Conservation (phyloP, 768 basidiomycete genomes). For the Boletus coccyginus region DNA sequence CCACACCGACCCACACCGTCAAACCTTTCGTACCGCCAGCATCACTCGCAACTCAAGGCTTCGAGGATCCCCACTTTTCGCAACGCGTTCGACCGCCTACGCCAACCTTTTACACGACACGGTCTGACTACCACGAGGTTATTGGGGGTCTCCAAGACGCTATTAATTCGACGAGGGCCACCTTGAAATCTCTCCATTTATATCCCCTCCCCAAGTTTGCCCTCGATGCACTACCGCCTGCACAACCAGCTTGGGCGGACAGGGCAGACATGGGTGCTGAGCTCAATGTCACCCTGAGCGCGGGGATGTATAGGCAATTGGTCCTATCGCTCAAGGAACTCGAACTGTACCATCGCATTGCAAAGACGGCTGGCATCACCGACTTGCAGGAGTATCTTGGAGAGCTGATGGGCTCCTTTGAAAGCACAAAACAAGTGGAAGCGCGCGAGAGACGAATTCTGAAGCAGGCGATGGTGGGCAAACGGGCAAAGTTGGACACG, state of each 20-base stretch:
- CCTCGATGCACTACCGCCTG: conserved; percentile 52
- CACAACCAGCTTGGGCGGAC: conserved; percentile 67
- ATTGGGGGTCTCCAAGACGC: conserved; percentile 64
- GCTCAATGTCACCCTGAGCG: conserved; percentile 60
- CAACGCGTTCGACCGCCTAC: conserved; percentile 48
- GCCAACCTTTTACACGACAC: conserved; percentile 82
- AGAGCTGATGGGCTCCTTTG: conserved; percentile 62
- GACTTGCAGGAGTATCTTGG: conserved; percentile 60
- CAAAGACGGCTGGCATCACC: conserved; percentile 15
- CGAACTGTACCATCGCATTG: conserved; percentile 47
- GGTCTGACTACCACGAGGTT: conserved; percentile 71
- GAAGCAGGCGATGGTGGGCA: conserved; percentile 40
- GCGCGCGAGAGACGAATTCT: conserved; percentile 33
- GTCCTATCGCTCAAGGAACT: conserved; percentile 63
- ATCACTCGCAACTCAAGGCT: conserved; percentile 16
- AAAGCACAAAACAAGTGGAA: conserved; percentile 57
- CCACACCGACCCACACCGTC: not conserved
- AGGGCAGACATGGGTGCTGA: conserved; percentile 55
- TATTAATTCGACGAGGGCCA: conserved; percentile 51
- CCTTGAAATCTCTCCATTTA: conserved; percentile 63
- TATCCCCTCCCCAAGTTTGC: conserved; percentile 77
- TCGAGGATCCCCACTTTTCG: conserved; percentile 4
- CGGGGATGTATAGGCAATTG: conserved; percentile 67
- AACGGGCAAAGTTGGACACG: conserved; percentile 62
- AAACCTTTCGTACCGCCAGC: conserved; percentile 26